phyloP scores from a whole-genome alignment of 805 yeast species.

The Candida taoyuanica region DNA sequence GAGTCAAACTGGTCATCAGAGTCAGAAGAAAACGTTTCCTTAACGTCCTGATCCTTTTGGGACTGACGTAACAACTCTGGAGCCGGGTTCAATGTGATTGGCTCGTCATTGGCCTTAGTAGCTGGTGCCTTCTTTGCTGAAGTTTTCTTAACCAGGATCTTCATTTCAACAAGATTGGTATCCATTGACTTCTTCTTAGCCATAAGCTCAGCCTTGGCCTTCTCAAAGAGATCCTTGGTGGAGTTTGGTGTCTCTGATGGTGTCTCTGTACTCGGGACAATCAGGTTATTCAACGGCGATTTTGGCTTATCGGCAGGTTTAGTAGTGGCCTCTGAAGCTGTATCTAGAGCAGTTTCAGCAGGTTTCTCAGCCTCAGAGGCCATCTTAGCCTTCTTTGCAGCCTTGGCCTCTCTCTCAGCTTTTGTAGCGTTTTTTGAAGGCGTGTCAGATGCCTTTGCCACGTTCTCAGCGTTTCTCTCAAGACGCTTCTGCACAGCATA shows the following conservation, averaged over 20 bases:
- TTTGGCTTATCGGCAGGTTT: not conserved
- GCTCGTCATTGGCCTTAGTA: not conserved
- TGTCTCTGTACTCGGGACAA: constrained; percentile 9
- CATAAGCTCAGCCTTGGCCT: constrained; percentile 13
- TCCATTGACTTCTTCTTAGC: constrained; percentile 14
- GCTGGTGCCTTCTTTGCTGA: constrained; percentile 2
- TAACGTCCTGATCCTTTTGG: not conserved
- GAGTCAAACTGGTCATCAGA: constrained; percentile 1
- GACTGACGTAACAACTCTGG: not conserved
- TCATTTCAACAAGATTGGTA: too few relatives aligned
- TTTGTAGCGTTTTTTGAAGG: constrained; percentile 8
- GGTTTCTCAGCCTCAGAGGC: too few relatives aligned
- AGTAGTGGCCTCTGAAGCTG: not conserved
- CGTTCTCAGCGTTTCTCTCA: constrained; percentile 4
- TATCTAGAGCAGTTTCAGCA: not conserved
- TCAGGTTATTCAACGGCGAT: not conserved
- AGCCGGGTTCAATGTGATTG: not conserved
- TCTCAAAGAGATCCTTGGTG: constrained; percentile 9
- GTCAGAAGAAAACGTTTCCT: not conserved
- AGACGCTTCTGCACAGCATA: constrained; percentile 10
- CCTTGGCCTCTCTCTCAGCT: constrained; percentile 4
- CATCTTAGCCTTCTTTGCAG: not conserved
- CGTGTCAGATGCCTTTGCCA: constrained; percentile 7
- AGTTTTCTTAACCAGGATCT: constrained; percentile 1
- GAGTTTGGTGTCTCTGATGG: constrained; percentile 5